Evolutionary conservation across 1,139 yeast species (phyloP).

Genomic region (Petasospora rhodanensis): DNA sequence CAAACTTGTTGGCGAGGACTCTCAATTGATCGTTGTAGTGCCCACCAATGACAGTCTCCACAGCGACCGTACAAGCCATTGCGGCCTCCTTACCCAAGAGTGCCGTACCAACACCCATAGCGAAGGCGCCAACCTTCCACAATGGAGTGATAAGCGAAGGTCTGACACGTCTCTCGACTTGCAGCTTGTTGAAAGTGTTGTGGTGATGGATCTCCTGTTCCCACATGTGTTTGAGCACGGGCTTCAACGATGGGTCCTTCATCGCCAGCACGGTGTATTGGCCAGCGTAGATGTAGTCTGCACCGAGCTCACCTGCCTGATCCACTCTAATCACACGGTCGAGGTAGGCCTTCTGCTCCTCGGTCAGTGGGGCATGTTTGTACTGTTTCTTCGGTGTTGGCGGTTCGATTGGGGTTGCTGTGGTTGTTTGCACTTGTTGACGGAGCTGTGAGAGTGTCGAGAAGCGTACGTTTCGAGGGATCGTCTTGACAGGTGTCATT

Average conservation of each 20-base stretch:
- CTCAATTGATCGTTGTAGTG: constrained; percentile 92
- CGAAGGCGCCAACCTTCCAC: constrained; percentile 90
- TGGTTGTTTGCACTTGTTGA: constrained; percentile 12
- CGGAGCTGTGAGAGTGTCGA: constrained; percentile 22
- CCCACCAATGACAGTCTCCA: constrained; percentile 95
- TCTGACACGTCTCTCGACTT: constrained; percentile 73
- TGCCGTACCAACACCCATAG: constrained; percentile 86
- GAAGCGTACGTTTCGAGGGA: constrained; percentile 15
- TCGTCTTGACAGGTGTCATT: constrained; percentile 10
- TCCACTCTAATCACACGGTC: constrained; percentile 84
- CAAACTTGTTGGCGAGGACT: constrained; percentile 59
- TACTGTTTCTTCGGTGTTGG: constrained; percentile 9
- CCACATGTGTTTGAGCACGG: constrained; percentile 92
- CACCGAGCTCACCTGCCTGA: constrained; percentile 99
- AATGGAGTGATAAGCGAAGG: constrained; percentile 88
- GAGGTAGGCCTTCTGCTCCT: constrained; percentile 61
- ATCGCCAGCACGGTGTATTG: constrained; percentile 74
- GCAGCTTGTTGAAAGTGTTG: constrained; percentile 73
- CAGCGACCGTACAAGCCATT: constrained; percentile 99
- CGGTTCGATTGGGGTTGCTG: background rate
- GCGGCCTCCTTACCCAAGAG: constrained; percentile 90
- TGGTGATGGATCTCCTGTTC: constrained; percentile 94
- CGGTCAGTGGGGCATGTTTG: constrained; percentile 33
- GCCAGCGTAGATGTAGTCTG: constrained; percentile 88
- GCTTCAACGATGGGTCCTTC: constrained; percentile 66